phyloP scores from a whole-genome alignment of 1,284 basidiomycete genomes.

The Schizophyllum commune region DNA sequence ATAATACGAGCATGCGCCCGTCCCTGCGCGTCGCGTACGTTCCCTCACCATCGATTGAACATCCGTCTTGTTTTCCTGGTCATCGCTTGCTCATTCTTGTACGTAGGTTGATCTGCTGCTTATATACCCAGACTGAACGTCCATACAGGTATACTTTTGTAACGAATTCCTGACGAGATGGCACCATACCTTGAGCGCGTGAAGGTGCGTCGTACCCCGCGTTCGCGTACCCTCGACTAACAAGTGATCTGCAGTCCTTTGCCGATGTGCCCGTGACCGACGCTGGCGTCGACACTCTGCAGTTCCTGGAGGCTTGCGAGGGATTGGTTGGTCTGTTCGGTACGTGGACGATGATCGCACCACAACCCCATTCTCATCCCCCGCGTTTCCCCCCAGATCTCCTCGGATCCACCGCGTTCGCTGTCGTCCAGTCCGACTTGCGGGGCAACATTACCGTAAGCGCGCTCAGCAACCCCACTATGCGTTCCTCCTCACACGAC shows the following conservation, averaged over 20 bases:
- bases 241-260: constrained; percentile 59
- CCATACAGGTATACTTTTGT: constrained; percentile 4
- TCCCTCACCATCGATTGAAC: background rate
- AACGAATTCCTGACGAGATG: constrained; percentile 36
- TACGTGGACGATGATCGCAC: constrained; percentile 28
- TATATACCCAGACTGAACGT: background rate
- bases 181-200: constrained; percentile 83
- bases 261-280: constrained; percentile 85
- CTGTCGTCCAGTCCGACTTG: constrained; percentile 82
- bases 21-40: background rate
- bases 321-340: constrained; percentile 91
- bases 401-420: constrained; percentile 83
- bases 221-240: constrained; percentile 1
- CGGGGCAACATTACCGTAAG: constrained; percentile 88
- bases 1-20: background rate
- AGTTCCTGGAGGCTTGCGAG: constrained; percentile 86
- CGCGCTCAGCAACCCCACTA: constrained; percentile 6
- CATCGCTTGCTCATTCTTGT: background rate
- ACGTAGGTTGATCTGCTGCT: background rate
- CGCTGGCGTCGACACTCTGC: constrained; percentile 80
- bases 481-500: constrained; percentile 3
- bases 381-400: constrained; percentile 55
- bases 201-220: constrained; percentile 40
- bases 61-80: background rate
- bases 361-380: background rate